phyloP scores from a whole-genome alignment of 1,284 basidiomycete genomes.

The Trichosporon faecale region DNA sequence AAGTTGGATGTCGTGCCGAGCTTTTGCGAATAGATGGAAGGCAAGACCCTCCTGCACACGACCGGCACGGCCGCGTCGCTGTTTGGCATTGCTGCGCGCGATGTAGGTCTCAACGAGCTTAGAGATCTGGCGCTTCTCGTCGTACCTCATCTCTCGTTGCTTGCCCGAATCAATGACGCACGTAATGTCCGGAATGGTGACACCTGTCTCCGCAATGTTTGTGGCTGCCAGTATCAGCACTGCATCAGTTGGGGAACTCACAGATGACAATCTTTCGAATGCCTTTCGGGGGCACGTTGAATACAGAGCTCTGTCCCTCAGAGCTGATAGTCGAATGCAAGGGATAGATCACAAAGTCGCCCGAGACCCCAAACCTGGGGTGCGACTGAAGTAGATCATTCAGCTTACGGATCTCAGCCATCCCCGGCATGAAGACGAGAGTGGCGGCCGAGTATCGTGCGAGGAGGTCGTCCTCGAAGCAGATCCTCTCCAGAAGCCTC shows the following conservation, averaged over 20 bases:
- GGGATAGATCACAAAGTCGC: slow-evolving; percentile 74
- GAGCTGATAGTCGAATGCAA: slow-evolving; percentile 91
- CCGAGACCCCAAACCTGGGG: slow-evolving; percentile 62
- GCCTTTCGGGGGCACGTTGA: slow-evolving; percentile 76
- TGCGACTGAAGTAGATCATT: slow-evolving; percentile 80
- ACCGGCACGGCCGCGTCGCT: slow-evolving; percentile 85
- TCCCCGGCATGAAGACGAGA: slow-evolving; percentile 90
- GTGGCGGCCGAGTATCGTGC: slow-evolving; percentile 70
- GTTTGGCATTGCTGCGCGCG: slow-evolving; percentile 88
- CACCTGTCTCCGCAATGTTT: slow-evolving; percentile 78
- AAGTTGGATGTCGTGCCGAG: slow-evolving; percentile 75
- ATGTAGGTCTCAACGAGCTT: slow-evolving; percentile 90
- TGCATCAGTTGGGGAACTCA: slow-evolving; percentile 45
- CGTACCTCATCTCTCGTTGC: slow-evolving; percentile 90
- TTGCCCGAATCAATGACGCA: slow-evolving; percentile 96
- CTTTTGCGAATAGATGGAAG: slow-evolving; percentile 93
- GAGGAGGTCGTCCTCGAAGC: slow-evolving; percentile 61
- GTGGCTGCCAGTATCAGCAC: slow-evolving; percentile 57
- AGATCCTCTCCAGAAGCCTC: slow-evolving; percentile 80
- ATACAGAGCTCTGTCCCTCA: slow-evolving; percentile 86
- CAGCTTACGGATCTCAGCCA: slow-evolving; percentile 83
- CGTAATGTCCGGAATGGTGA: slow-evolving; percentile 97
- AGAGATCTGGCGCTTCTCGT: slow-evolving; percentile 96
- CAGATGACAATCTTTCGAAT: slow-evolving; percentile 85
- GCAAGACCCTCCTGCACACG: slow-evolving; percentile 88